phyloP scores from a whole-genome alignment of 2,329 filamentous ascomycete genomes.

The Phyllosticta citribraziliensis region DNA sequence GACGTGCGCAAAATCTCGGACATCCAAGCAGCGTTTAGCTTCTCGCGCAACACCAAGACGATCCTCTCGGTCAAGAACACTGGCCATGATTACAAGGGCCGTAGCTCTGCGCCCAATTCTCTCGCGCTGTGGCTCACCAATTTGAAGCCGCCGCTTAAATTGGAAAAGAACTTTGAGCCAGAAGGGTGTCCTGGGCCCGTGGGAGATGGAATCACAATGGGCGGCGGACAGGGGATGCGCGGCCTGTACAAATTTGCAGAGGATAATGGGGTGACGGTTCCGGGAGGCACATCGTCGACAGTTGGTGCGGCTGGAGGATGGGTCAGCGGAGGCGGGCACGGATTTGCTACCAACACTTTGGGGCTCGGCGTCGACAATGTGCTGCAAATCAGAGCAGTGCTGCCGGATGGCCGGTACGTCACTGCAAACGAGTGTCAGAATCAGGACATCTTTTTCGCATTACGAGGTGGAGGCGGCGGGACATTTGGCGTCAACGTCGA shows the following conservation, averaged over 20 bases:
- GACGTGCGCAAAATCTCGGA: not conserved
- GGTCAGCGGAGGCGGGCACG: constrained; percentile 44
- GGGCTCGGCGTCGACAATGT: constrained; percentile 28
- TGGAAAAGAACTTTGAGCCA: not conserved
- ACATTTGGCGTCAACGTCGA: constrained; percentile 19
- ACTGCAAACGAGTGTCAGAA: constrained; percentile 22
- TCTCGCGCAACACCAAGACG: not conserved
- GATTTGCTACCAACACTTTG: constrained; percentile 40
- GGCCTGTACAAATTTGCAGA: constrained; percentile 45
- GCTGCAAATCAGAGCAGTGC: constrained; percentile 25
- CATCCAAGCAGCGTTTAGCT: not conserved
- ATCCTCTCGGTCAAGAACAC: not conserved
- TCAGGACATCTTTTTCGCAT: constrained; percentile 28
- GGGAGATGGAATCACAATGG: constrained; percentile 28
- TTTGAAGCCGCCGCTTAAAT: not conserved
- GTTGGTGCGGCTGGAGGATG: constrained; percentile 41
- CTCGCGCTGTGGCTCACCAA: not conserved
- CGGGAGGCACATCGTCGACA: constrained; percentile 45
- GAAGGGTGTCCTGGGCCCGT: not conserved
- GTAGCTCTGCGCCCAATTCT: not conserved
- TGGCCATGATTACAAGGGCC: not conserved
- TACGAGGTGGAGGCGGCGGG: constrained; percentile 25
- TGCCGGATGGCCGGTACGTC: constrained; percentile 22
- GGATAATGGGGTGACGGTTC: constrained; percentile 37
- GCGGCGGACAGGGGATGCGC: constrained; percentile 43